Evolutionary conservation across 2,329 filamentous ascomycete genomes (phyloP).

Genomic region (Cadophora luteo-olivacea): DNA sequence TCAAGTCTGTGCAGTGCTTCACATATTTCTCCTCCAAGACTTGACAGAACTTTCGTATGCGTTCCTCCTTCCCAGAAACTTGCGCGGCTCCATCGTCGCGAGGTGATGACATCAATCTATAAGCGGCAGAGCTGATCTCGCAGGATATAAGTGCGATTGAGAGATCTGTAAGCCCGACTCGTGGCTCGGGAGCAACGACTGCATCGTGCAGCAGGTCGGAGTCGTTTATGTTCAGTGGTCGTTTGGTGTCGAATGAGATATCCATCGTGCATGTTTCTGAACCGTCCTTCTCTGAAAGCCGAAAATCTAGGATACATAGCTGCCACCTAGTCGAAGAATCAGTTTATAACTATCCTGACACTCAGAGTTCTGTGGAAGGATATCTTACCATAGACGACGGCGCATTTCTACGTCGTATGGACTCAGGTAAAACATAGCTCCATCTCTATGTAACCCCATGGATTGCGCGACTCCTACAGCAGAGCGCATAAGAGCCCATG

Average conservation of each 20-base stretch:
- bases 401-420: constrained; percentile 65
- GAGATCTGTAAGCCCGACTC: constrained; percentile 61
- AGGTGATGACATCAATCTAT: background rate
- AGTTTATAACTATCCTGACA: background rate
- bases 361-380: too few relatives aligned
- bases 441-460: constrained; percentile 52
- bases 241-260: constrained; percentile 25
- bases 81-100: background rate
- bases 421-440: constrained; percentile 41
- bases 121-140: constrained; percentile 18
- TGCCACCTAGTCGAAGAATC: constrained; percentile 50
- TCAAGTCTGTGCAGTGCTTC: constrained; percentile 18
- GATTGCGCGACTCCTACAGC: constrained; percentile 58
- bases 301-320: constrained; percentile 62
- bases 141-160: constrained; percentile 45
- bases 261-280: constrained; percentile 15
- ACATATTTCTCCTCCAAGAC: constrained; percentile 20
- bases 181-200: constrained; percentile 53
- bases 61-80: constrained; percentile 11
- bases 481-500: constrained; percentile 69
- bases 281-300: constrained; percentile 52
- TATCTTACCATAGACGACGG: constrained; percentile 61
- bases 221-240: constrained; percentile 65
- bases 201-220: constrained; percentile 56
- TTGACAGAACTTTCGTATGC: constrained; percentile 15